Evolutionary conservation across 352 stramenopile species (phyloP), one percentile per base, ranked within the genome.

Genomic region (Pythium periplocum): DNA sequence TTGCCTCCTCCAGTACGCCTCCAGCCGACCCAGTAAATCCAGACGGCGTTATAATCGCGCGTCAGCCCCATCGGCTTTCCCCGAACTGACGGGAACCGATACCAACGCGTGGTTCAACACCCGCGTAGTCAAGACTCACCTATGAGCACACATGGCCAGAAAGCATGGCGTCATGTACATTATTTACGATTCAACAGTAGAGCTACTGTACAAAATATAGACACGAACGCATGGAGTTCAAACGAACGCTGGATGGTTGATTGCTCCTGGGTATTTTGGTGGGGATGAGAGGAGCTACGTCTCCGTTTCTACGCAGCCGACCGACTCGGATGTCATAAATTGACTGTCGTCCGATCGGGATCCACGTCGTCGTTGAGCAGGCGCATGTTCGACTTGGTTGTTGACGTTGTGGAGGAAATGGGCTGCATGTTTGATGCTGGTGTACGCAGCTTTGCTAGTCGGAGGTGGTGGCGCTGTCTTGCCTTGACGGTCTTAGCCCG

Each of bases 401-500:
- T 83, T 3, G 78, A 89, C 4, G 74, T 80, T 30, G 78, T 83
- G 10, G 75, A 86, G 6, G 77, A 61, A 33, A 77, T 59, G 0
- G 62, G 56, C 17, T 73, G 37, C 30, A 63, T 66, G 44, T 68
- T 56, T 4, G 62, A 53, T 8, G 63, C 64, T 17, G 70, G 75
- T 33, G 70, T 68, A 32, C 63, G 75, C 44, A 90, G 57, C 61
- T 85, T 88, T 5, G 68, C 72, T 11, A 90, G 68, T 3, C 77
- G 80, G 12, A 87, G 61, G 6, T 68, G 76, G 6, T 85, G 71
- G 10, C 70, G 78, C 39, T 69, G 71, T 26, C 17, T 26, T 0
- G 77, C 78, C 50, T 88, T 87, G 55, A 86, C 68, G 42, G 48
- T 79, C 64, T 86, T 85, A 37, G 58, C 65, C 2, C 77, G 79